phyloP scores from a whole-genome alignment of 2,329 filamentous ascomycete genomes.

The Hymenoscyphus infarciens region DNA sequence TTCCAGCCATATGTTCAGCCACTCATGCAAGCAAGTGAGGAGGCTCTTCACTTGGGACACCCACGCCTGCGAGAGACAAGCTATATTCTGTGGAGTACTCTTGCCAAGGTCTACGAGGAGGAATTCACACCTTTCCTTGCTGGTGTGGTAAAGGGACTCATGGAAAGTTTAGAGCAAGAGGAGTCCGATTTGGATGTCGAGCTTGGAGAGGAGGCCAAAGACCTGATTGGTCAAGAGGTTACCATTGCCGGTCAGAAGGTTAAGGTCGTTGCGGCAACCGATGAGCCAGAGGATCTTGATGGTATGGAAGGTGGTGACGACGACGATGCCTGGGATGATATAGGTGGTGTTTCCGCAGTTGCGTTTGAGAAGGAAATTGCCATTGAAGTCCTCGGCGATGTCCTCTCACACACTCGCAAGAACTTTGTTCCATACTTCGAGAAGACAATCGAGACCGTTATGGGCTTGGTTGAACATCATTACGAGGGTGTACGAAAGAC shows the following conservation, averaged over 20 bases:
- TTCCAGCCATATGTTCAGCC: conserved; percentile 91
- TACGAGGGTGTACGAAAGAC: conserved; percentile 95
- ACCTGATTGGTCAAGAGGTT: conserved; percentile 72
- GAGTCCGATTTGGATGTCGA: conserved; percentile 77
- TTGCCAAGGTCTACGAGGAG: conserved; percentile 89
- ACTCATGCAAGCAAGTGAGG: conserved; percentile 88
- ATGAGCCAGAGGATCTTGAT: conserved; percentile 60
- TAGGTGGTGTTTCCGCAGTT: conserved; percentile 80
- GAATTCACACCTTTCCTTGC: conserved; percentile 75
- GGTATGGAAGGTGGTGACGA: conserved; percentile 65
- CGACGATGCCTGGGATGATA: conserved; percentile 79
- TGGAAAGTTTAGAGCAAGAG: conserved; percentile 83
- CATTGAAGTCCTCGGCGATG: conserved; percentile 88
- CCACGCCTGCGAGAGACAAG: conserved; percentile 90
- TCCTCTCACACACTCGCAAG: conserved; percentile 81
- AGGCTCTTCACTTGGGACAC: conserved; percentile 83
- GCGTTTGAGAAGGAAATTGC: conserved; percentile 97
- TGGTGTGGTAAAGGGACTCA: conserved; percentile 74
- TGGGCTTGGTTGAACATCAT: conserved; percentile 78
- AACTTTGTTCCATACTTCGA: conserved; percentile 82
- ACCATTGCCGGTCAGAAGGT: conserved; percentile 79
- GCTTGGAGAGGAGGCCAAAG: conserved; percentile 69
- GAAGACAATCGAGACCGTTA: conserved; percentile 77
- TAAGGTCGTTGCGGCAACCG: conserved; percentile 66
- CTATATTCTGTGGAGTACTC: conserved; percentile 93